A percentile compares a stretch with the other conserved stretches of the same genome.
Evolutionary conservation across 192 early-diverging fungal genomes (phyloP).

Genomic region (Rhizoclosmatium globosum): DNA sequence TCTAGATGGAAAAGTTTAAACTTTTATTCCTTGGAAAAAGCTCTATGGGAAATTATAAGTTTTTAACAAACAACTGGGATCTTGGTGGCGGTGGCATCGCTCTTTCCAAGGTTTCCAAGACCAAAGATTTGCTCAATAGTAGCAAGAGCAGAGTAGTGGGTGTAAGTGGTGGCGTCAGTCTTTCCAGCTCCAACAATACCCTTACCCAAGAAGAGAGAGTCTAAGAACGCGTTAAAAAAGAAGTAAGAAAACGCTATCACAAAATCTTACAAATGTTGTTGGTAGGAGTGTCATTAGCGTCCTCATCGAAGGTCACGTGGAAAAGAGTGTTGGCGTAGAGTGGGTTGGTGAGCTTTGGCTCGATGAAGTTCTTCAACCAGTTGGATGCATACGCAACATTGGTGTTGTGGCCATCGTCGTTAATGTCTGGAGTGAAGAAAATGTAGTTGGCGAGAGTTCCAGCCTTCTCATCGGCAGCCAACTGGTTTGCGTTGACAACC

Average conservation of each 20-base stretch:
- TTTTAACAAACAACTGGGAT: slow-evolving; percentile 55
- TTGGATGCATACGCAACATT: slow-evolving; percentile 24
- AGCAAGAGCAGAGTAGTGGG: slow-evolving; percentile 69
- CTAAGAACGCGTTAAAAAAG: slow-evolving; percentile 22
- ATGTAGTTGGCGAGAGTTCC: slow-evolving; percentile 62
- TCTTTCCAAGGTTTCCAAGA: slow-evolving; percentile 63
- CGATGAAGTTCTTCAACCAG: slow-evolving; percentile 68
- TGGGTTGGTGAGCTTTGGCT: slow-evolving; percentile 53
- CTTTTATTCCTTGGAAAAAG: no score
- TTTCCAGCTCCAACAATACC: slow-evolving; percentile 29
- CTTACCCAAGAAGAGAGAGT: slow-evolving; percentile 28
- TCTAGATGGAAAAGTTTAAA: no score
- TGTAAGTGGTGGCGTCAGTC: slow-evolving; percentile 66
- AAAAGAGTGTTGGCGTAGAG: slow-evolving; percentile 54
- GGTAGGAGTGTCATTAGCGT: slow-evolving; percentile 19
- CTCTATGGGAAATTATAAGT: background rate
- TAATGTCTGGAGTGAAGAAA: slow-evolving; percentile 73
- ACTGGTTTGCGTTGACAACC: slow-evolving; percentile 63
- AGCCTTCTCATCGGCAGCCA: slow-evolving; percentile 61
- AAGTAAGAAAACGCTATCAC: background rate
- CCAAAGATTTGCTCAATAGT: slow-evolving; percentile 74
- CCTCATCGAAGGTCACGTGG: slow-evolving; percentile 53
- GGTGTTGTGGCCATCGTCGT: slow-evolving; percentile 51
- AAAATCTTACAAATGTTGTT: slow-evolving; percentile 29
- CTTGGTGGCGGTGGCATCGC: slow-evolving; percentile 58